Percentiles rank a stretch among this genome's conserved stretches.
Conservation (phyloP, 108 stramenopile genomes). For the Seminavis robusta region DNA sequence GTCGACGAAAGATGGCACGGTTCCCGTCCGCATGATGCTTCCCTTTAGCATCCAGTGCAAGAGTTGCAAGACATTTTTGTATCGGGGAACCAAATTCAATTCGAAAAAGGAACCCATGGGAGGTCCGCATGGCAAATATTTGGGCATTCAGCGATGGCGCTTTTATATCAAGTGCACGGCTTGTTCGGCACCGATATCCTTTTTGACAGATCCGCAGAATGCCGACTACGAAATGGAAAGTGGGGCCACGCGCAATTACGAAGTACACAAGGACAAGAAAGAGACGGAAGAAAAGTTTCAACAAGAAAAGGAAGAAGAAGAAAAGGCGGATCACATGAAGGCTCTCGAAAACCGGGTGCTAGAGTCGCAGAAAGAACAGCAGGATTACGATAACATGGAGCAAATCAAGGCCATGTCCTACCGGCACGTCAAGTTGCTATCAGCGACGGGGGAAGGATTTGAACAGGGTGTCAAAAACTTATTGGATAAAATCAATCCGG, state of each 20-base stretch:
- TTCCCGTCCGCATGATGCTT: conserved; percentile 97
- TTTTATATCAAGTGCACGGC: conserved; percentile 95
- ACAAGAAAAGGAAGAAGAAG: conserved; percentile 71
- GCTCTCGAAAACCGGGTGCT: conserved; percentile 93
- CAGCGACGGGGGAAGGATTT: conserved; percentile 21
- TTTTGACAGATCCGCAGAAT: conserved; percentile 96
- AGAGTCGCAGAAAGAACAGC: conserved; percentile 95
- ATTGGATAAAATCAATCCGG: conserved; percentile 40
- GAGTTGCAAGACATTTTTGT: conserved; percentile 91
- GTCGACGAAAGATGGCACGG: conserved; percentile 74
- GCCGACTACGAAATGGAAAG: conserved; percentile 95
- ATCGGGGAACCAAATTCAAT: conserved; percentile 97
- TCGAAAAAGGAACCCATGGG: conserved; percentile 88
- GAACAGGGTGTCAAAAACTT: conserved; percentile 52
- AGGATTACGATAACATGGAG: conserved; percentile 91
- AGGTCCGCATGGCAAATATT: conserved; percentile 87
- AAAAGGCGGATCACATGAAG: conserved; percentile 91
- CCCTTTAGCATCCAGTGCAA: conserved; percentile 94
- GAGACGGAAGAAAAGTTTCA: conserved; percentile 57
- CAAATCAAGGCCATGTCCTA: conserved; percentile 92
- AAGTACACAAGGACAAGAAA: conserved; percentile 89
- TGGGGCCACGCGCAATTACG: conserved; percentile 94
- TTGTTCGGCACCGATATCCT: conserved; percentile 85
- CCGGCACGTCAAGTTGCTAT: conserved; percentile 58
- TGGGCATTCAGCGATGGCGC: conserved; percentile 91